Percentiles rank a stretch among this genome's conserved stretches.
Evolutionary conservation across 208 protist genomes (phyloP).

Genomic region (Wallacemonas rigidus): DNA sequence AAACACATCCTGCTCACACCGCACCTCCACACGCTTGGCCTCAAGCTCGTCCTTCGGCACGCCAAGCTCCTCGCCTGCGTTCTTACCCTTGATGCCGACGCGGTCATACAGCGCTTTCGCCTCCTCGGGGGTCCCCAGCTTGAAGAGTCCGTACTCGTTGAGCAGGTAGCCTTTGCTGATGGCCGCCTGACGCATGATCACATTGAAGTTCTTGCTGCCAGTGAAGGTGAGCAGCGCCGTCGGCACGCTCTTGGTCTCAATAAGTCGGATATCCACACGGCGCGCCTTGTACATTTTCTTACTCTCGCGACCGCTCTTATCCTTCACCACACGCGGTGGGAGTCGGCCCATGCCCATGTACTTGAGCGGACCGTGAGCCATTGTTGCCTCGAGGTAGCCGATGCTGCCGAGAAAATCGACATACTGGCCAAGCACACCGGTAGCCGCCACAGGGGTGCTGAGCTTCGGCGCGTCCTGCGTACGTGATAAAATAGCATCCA

Average conservation of each 20-base stretch:
- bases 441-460: slow-evolving; percentile 66
- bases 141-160: slow-evolving; percentile 91
- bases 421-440: slow-evolving; percentile 61
- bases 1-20: slow-evolving; percentile 85
- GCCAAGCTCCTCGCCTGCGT: slow-evolving; percentile 79
- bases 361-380: slow-evolving; percentile 87
- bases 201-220: slow-evolving; percentile 94
- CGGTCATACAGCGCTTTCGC: slow-evolving; percentile 78
- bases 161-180: slow-evolving; percentile 88
- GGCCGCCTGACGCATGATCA: slow-evolving; percentile 91
- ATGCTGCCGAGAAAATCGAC: slow-evolving; percentile 65
- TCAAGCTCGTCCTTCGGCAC: slow-evolving; percentile 85
- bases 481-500: slow-evolving; percentile 86
- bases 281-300: slow-evolving; percentile 88
- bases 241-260: slow-evolving; percentile 82
- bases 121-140: slow-evolving; percentile 83
- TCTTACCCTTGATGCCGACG: slow-evolving; percentile 64
- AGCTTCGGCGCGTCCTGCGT: slow-evolving; percentile 57
- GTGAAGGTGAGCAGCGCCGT: slow-evolving; percentile 94
- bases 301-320: slow-evolving; percentile 62
- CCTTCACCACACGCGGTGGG: slow-evolving; percentile 69
- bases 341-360: slow-evolving; percentile 92
- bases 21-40: slow-evolving; percentile 79
- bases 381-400: slow-evolving; percentile 85
- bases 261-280: slow-evolving; percentile 90